These are phyloP conservation scores for Calonectria ilicicola DNA, from an alignment of 2,329 filamentous ascomycete species.

Conservation along the genomic window DNA sequence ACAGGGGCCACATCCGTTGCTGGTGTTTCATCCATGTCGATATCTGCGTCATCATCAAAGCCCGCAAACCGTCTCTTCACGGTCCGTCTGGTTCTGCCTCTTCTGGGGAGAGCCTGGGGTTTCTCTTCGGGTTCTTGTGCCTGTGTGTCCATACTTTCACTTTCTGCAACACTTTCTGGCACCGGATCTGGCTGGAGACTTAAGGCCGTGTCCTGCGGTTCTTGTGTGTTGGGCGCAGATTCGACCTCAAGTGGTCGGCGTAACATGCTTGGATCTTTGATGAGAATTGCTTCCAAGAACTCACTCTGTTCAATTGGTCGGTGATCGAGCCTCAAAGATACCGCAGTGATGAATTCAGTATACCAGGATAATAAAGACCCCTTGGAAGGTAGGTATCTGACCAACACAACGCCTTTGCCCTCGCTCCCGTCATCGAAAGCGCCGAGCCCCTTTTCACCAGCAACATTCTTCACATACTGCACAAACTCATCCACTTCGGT, in stretches of 20 bases:
- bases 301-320: slow-evolving; percentile 89
- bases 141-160: slow-evolving; percentile 18
- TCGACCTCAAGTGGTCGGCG: slow-evolving; percentile 74
- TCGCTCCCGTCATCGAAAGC: slow-evolving; percentile 73
- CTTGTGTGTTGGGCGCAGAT: slow-evolving; percentile 39
- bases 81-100: slow-evolving; percentile 49
- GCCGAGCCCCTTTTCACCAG: slow-evolving; percentile 78
- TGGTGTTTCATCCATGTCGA: slow-evolving; percentile 47
- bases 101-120: slow-evolving; percentile 37
- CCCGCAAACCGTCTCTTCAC: slow-evolving; percentile 75
- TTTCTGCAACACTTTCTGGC: slow-evolving; percentile 14
- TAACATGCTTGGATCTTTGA: slow-evolving; percentile 79
- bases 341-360: slow-evolving; percentile 73
- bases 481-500: slow-evolving; percentile 83
- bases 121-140: slow-evolving; percentile 34
- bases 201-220: slow-evolving; percentile 8
- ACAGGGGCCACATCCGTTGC: background rate
- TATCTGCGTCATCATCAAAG: slow-evolving; percentile 68
- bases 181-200: slow-evolving; percentile 14
- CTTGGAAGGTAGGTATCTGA: slow-evolving; percentile 75
- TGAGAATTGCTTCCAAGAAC: slow-evolving; percentile 89
- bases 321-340: slow-evolving; percentile 81
- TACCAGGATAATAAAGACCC: slow-evolving; percentile 73
- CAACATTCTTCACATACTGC: slow-evolving; percentile 78
- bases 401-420: slow-evolving; percentile 81